Percentiles rank a stretch among this genome's conserved stretches.
phyloP scores from a whole-genome alignment of 75 land plant genomes.

The Cryptomeria japonica region DNA sequence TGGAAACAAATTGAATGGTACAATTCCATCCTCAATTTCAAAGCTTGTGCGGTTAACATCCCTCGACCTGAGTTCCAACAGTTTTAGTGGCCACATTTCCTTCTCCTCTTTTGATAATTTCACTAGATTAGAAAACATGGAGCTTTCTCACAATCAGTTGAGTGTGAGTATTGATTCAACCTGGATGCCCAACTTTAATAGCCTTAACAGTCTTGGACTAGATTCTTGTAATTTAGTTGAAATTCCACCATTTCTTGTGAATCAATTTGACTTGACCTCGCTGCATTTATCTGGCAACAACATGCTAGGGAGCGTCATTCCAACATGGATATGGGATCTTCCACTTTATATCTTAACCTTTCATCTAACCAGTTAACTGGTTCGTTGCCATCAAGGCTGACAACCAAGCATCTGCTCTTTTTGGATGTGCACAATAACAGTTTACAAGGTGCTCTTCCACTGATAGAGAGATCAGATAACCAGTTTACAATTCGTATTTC shows the following conservation, averaged over 20 bases:
- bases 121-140: background rate
- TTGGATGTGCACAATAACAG: background rate
- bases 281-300: conserved; percentile 17
- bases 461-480: too few relatives aligned
- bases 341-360: background rate
- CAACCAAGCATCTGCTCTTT: background rate
- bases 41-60: background rate
- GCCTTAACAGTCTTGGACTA: too few relatives aligned
- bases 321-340: background rate
- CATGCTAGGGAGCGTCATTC: conserved; percentile 7
- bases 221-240: conserved; percentile 1
- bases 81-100: background rate
- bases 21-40: background rate
- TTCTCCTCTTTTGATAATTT: background rate
- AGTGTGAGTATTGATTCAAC: background rate
- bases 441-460: background rate
- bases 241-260: conserved; percentile 19
- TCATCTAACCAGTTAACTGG: background rate
- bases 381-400: background rate
- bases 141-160: background rate
- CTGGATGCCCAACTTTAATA: too few relatives aligned
- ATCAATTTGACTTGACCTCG: background rate
- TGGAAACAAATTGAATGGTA: background rate
- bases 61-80: background rate
- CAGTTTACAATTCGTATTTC: too few relatives aligned